phyloP scores from a whole-genome alignment of 768 basidiomycete genomes.

The Xanthoconium purpureum region DNA sequence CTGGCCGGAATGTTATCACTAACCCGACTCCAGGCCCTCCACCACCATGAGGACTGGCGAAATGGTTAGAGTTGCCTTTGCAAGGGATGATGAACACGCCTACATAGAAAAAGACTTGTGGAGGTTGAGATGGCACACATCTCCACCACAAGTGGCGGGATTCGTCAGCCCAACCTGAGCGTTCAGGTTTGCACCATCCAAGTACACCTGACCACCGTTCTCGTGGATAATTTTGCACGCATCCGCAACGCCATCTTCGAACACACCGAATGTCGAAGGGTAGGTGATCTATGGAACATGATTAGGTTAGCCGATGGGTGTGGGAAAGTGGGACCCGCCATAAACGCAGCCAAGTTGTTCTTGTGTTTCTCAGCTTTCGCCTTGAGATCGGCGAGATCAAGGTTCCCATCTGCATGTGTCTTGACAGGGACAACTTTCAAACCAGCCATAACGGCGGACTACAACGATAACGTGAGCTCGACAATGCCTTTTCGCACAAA shows the following conservation, averaged over 20 bases:
- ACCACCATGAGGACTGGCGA: conserved; percentile 84
- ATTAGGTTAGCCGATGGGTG: conserved; percentile 5
- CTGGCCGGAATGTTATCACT: conserved; percentile 14
- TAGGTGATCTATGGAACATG: conserved; percentile 72
- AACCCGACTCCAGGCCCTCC: conserved; percentile 96
- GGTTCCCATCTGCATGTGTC: conserved; percentile 78
- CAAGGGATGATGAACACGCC: conserved; percentile 21
- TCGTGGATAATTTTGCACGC: conserved; percentile 94
- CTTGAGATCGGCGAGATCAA: conserved; percentile 83
- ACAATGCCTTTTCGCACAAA: neutral
- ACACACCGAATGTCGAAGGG: conserved; percentile 97
- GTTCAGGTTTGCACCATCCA: conserved; percentile 93
- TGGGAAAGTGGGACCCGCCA: conserved; percentile 51
- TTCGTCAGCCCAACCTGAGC: conserved; percentile 92
- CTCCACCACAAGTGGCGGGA: conserved; percentile 92
- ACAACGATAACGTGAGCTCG: conserved; percentile 16
- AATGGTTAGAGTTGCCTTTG: neutral
- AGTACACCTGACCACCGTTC: conserved; percentile 94
- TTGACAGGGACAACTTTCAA: conserved; percentile 96
- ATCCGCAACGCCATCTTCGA: conserved; percentile 85
- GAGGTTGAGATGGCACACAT: conserved; percentile 96
- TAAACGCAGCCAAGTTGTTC: conserved; percentile 91
- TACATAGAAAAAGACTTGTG: conserved; percentile 98
- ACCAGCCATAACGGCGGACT: conserved; percentile 97
- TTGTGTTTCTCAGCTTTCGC: conserved; percentile 89